phyloP scores from a whole-genome alignment of 2,329 filamentous ascomycete genomes.

The Cercospora canescens region DNA sequence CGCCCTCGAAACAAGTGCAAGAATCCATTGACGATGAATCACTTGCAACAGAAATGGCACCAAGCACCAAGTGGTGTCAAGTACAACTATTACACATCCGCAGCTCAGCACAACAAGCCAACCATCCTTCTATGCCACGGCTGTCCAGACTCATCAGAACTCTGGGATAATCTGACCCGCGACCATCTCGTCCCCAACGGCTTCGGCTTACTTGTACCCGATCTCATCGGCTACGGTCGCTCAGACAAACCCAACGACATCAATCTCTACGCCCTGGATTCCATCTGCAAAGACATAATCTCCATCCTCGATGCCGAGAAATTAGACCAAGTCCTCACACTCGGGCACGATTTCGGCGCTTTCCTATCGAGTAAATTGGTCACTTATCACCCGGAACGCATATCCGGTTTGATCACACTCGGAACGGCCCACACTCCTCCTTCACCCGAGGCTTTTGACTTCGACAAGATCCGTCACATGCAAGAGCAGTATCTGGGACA shows the following conservation, averaged over 20 bases:
- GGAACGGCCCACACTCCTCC: constrained; percentile 46
- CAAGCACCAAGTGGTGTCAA: constrained; percentile 24
- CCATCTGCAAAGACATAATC: constrained; percentile 38
- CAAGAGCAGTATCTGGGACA: constrained; percentile 40
- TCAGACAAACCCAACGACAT: constrained; percentile 42
- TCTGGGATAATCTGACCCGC: constrained; percentile 44
- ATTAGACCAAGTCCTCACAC: constrained; percentile 38
- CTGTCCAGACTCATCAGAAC: constrained; percentile 47
- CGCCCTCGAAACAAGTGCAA: no score
- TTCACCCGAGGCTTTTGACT: constrained; percentile 36
- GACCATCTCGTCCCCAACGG: constrained; percentile 40
- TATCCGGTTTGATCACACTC: constrained; percentile 44
- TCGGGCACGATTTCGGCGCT: constrained; percentile 55
- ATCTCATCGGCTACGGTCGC: constrained; percentile 39
- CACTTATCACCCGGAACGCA: constrained; percentile 42
- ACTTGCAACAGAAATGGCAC: constrained; percentile 3
- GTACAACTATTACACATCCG: constrained; percentile 43
- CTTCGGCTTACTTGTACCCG: constrained; percentile 41
- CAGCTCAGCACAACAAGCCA: constrained; percentile 30
- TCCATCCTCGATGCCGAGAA: constrained; percentile 43
- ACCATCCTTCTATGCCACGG: constrained; percentile 48
- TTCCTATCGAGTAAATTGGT: constrained; percentile 43
- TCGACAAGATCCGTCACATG: constrained; percentile 37
- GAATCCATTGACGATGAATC: neutral
- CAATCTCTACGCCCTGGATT: constrained; percentile 36